phyloP scores from a whole-genome alignment of 129 eudicot species.

The Lactuca sativa region DNA sequence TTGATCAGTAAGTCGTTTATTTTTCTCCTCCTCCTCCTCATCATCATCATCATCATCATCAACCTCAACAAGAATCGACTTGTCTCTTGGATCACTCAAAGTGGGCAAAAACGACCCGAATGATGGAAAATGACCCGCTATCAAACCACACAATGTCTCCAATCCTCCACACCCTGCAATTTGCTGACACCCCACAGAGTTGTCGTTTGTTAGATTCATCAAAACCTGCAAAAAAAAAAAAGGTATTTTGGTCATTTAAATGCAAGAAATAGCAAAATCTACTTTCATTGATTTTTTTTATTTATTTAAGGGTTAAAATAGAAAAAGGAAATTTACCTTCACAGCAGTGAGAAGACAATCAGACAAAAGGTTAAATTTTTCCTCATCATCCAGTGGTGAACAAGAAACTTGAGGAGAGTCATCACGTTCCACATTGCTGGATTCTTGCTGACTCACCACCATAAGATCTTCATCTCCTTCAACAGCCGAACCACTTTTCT shows the following conservation, averaged over 20 bases:
- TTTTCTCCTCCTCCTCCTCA: constrained; percentile 14
- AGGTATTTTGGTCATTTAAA: background rate
- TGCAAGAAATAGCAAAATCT: background rate
- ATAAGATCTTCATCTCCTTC: constrained; percentile 39
- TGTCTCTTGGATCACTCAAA: constrained; percentile 37
- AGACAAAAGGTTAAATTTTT: constrained; percentile 57
- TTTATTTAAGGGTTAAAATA: background rate
- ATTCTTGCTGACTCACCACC: constrained; percentile 52
- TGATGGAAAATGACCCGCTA: constrained; percentile 78
- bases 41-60: constrained; percentile 15
- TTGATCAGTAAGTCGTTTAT: constrained; percentile 64
- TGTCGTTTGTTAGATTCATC: constrained; percentile 92
- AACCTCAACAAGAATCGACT: constrained; percentile 32
- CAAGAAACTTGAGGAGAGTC: constrained; percentile 51
- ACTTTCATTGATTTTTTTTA: background rate
- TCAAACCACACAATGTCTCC: constrained; percentile 77
- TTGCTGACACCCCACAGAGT: constrained; percentile 83
- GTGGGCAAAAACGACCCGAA: constrained; percentile 44
- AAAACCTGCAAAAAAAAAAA: constrained; percentile 56
- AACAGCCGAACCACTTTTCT: constrained; percentile 38
- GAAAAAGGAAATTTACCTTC: constrained; percentile 47
- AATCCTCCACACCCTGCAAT: constrained; percentile 89
- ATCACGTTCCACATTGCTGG: constrained; percentile 38
- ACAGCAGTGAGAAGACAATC: constrained; percentile 82
- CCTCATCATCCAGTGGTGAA: constrained; percentile 46